Base-by-base conservation (phyloP, 2,329 filamentous ascomycete species). In the Phoma sp. region DNA sequence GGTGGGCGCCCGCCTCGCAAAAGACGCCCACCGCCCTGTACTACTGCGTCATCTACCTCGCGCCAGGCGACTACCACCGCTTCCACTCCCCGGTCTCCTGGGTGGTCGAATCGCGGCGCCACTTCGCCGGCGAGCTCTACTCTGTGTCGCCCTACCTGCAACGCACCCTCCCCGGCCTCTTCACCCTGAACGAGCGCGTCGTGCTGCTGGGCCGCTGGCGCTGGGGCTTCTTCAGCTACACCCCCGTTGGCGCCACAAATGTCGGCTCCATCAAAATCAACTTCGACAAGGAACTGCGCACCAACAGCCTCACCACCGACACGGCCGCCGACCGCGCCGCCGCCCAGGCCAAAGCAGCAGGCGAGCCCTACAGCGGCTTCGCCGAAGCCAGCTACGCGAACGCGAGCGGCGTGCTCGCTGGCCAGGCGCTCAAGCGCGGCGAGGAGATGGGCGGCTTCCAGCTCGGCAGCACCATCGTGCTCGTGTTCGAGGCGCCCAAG, bases 371-470 rank as follows among this genome's bases (percentile, higher is more conserved):
- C 71, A 85, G 86, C n/a, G 95, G 95, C 1, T 99, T 93, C 70
- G 87, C 90, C 0, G 95, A 99, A 77, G 96, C 95, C 7, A 93
- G 89, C 2, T 99, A 99, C 70, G 84, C 84, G 40, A 82, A 82
- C 13, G 91, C 93, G 1, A 96, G 90, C 67, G 77, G 82, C 3
- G 84, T 96, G 2, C 81, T 99, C 0, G 86, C 86, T 18, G 95
- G 96, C 2, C 87, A 98, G 72, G 89, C 93, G 1, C 79, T 99
- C 50, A 85, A 88, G 59, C 83, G 90, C 39, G 95, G 95, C 32
- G 93, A 98, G 71, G 95, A 99, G 76, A 98, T 99, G 92, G 95
- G 95, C 49, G 96, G 95, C 0, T 99, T 99, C 78, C 91, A 96
- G 79, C 82, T 99, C 3, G 95, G 95, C 18, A 96, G 91, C 73